Evolutionary conservation across 2,329 filamentous ascomycete species (phyloP).

Genomic region (Emmonsiellopsis sp.): DNA sequence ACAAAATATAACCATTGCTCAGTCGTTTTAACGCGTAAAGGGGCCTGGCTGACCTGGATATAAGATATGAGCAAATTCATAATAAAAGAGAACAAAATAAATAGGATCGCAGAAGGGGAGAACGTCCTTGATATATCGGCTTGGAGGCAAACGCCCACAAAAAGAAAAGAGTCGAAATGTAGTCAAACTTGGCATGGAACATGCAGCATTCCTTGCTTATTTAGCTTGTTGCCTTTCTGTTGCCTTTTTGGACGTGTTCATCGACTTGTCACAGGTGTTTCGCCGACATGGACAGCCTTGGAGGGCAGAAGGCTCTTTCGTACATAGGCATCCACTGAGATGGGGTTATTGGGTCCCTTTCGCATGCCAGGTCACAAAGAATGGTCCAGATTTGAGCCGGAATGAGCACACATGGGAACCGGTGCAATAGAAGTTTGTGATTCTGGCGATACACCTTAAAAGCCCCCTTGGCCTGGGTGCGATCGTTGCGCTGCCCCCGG

Average conservation of each 20-base stretch:
- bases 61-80: not conserved
- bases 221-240: conserved; percentile 5
- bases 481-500: no score
- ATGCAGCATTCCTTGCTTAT: not conserved
- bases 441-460: not conserved
- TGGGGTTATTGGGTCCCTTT: not conserved
- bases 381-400: not conserved
- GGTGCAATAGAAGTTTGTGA: not conserved
- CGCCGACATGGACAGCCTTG: not conserved
- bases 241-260: not conserved
- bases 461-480: not conserved
- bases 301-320: not conserved
- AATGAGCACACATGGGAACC: not conserved
- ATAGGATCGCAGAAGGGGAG: not conserved
- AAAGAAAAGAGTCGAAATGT: not conserved
- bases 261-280: not conserved
- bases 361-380: not conserved
- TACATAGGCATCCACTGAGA: not conserved
- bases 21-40: not conserved
- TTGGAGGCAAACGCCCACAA: not conserved
- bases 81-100: not conserved
- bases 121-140: not conserved
- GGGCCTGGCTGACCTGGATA: not conserved
- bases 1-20: no score
- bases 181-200: not conserved